Conservation (phyloP, 768 basidiomycete species). For the Auriscalpium orientale region DNA sequence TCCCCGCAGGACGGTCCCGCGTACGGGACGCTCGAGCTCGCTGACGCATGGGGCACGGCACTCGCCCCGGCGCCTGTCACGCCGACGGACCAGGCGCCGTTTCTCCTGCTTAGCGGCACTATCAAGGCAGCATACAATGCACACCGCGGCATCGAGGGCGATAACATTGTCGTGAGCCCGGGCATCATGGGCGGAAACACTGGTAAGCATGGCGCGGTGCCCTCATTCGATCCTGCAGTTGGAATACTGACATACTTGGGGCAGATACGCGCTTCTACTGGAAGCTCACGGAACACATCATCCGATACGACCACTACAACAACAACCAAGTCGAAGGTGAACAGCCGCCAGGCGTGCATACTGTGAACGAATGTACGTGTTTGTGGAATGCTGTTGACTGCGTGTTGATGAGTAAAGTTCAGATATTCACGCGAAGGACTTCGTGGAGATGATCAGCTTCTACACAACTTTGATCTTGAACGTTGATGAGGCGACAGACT, state of each 20-base stretch:
- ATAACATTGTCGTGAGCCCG: slow-evolving; percentile 31
- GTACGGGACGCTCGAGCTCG: slow-evolving; percentile 30
- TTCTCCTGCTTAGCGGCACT: slow-evolving; percentile 34
- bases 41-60: slow-evolving; percentile 27
- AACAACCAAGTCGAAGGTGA: slow-evolving; percentile 13
- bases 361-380: slow-evolving; percentile 60
- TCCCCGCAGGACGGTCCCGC: slow-evolving; percentile 17
- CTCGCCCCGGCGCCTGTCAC: slow-evolving; percentile 37
- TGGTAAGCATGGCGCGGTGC: slow-evolving; percentile 16
- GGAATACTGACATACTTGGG: background rate
- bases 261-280: slow-evolving; percentile 13
- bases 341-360: slow-evolving; percentile 42
- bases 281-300: slow-evolving; percentile 11
- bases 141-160: slow-evolving; percentile 19
- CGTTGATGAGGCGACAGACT: slow-evolving; percentile 40
- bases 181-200: slow-evolving; percentile 30
- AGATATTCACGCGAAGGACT: slow-evolving; percentile 44
- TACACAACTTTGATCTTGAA: slow-evolving; percentile 61
- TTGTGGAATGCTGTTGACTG: background rate
- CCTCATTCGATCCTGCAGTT: background rate
- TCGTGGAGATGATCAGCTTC: slow-evolving; percentile 62
- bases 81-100: slow-evolving; percentile 30
- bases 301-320: slow-evolving; percentile 16
- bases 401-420: background rate
- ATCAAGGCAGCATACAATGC: slow-evolving; percentile 32